Evolutionary conservation across 495 filamentous ascomycete species (phyloP).

Genomic region (Xylaria palmicola): DNA sequence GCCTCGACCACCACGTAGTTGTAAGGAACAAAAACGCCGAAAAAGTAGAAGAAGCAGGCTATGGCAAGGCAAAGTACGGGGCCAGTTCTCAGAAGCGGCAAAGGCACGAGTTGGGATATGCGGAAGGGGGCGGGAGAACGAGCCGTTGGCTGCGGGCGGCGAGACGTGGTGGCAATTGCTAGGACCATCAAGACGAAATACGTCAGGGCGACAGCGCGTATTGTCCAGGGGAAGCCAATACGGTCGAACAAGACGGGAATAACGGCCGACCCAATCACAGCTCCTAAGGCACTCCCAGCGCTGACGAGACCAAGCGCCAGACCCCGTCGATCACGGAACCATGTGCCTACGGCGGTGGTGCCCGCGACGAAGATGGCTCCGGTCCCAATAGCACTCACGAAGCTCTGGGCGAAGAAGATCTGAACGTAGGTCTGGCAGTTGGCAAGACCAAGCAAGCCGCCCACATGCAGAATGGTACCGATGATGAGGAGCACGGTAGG

Average conservation of each 20-base stretch:
- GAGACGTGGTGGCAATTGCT: conserved; percentile 30
- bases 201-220: conserved; percentile 62
- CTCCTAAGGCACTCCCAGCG: conserved; percentile 58
- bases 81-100: neutral
- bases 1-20: conserved; percentile 61
- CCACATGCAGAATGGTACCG: conserved; percentile 62
- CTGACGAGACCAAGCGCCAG: conserved; percentile 62
- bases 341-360: conserved; percentile 59
- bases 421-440: conserved; percentile 58
- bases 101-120: neutral
- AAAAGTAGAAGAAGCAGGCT: conserved; percentile 47
- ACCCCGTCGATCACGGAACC: conserved; percentile 62
- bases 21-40: conserved; percentile 60
- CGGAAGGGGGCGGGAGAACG: conserved; percentile 5
- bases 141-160: conserved; percentile 4
- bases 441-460: conserved; percentile 68
- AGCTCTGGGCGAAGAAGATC: conserved; percentile 54
- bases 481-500: conserved; percentile 55
- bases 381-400: conserved; percentile 38
- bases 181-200: conserved; percentile 57
- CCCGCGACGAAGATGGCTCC: conserved; percentile 49
- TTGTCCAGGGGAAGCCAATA: conserved; percentile 63
- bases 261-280: conserved; percentile 58
- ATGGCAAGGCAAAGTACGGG: conserved; percentile 15
- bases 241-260: conserved; percentile 61